These are phyloP conservation scores for Phialophora chinensis DNA, from an alignment of 2,329 filamentous ascomycete species.

Conservation along the genomic window DNA sequence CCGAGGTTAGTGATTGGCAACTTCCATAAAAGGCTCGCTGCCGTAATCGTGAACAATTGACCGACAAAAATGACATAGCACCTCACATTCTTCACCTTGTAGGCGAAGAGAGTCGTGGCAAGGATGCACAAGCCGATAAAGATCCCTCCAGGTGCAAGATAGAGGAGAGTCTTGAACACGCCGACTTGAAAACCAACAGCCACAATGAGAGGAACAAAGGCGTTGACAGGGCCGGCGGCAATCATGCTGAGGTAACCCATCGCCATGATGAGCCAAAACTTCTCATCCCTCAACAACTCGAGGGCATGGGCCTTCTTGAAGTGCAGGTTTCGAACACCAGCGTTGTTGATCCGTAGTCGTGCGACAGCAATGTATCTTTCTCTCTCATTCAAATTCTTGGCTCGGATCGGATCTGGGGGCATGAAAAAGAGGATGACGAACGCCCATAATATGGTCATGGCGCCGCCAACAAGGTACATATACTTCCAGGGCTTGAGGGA, in stretches of 20 bases:
- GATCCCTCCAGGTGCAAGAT: too few relatives aligned
- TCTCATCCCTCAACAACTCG: constrained; percentile 63
- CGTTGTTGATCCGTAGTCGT: constrained; percentile 66
- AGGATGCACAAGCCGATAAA: too few relatives aligned
- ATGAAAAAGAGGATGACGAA: constrained; percentile 70
- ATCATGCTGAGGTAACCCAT: not conserved
- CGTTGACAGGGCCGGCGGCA: too few relatives aligned
- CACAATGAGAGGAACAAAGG: too few relatives aligned
- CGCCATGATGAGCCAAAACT: constrained; percentile 64
- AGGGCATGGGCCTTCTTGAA: constrained; percentile 65
- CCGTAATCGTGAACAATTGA: too few relatives aligned
- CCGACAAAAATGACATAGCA: too few relatives aligned
- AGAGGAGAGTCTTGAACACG: too few relatives aligned
- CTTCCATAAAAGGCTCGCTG: too few relatives aligned
- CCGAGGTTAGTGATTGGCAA: constrained; percentile 51
- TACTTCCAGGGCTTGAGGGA: constrained; percentile 69
- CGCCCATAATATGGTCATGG: constrained; percentile 60
- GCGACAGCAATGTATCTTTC: constrained; percentile 71
- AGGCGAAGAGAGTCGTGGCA: too few relatives aligned
- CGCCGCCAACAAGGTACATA: constrained; percentile 70
- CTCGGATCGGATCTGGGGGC: constrained; percentile 68
- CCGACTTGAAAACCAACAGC: too few relatives aligned
- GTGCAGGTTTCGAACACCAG: constrained; percentile 64
- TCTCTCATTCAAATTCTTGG: constrained; percentile 69
- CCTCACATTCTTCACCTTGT: too few relatives aligned